Percentiles rank a stretch among this genome's conserved stretches.
Evolutionary conservation across 306 rosid genomes (phyloP).

Genomic region (Citrullus mucosospermus): DNA sequence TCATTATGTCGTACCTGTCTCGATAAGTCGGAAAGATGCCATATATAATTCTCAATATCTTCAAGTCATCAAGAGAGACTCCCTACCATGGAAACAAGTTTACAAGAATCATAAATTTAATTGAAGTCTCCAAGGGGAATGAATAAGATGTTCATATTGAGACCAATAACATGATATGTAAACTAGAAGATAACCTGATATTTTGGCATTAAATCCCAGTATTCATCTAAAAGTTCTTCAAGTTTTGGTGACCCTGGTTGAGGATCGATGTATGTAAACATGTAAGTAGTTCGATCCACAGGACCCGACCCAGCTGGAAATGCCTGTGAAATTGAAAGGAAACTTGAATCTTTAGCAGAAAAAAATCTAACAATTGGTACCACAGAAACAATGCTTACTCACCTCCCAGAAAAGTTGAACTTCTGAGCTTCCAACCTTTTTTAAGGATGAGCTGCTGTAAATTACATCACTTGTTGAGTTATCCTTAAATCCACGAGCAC

Average conservation of each 20-base stretch:
- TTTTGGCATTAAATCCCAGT: slow-evolving; percentile 82
- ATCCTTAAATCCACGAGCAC: slow-evolving; percentile 67
- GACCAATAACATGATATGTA: background rate
- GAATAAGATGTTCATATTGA: background rate
- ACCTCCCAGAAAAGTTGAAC: slow-evolving; percentile 98
- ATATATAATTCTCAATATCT: slow-evolving; percentile 67
- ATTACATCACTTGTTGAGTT: slow-evolving; percentile 72
- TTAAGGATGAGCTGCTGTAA: slow-evolving; percentile 63
- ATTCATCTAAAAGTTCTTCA: slow-evolving; percentile 73
- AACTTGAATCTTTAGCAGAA: slow-evolving; percentile 5
- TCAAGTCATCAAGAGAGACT: slow-evolving; percentile 60
- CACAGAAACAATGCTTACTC: slow-evolving; percentile 11
- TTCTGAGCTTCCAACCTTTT: slow-evolving; percentile 51
- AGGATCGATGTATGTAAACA: slow-evolving; percentile 89
- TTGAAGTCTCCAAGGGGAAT: background rate
- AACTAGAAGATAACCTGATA: slow-evolving; percentile 55
- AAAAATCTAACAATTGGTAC: background rate
- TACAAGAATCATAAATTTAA: background rate
- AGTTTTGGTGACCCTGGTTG: slow-evolving; percentile 68
- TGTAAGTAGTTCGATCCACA: slow-evolving; percentile 73
- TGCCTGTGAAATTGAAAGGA: slow-evolving; percentile 49
- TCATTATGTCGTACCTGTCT: slow-evolving; percentile 34
- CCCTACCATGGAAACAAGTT: slow-evolving; percentile 32
- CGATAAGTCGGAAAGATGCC: slow-evolving; percentile 88
- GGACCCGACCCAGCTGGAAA: slow-evolving; percentile 96